Conservation (phyloP, 768 basidiomycete genomes). For the Rossbeevera mucosa region DNA sequence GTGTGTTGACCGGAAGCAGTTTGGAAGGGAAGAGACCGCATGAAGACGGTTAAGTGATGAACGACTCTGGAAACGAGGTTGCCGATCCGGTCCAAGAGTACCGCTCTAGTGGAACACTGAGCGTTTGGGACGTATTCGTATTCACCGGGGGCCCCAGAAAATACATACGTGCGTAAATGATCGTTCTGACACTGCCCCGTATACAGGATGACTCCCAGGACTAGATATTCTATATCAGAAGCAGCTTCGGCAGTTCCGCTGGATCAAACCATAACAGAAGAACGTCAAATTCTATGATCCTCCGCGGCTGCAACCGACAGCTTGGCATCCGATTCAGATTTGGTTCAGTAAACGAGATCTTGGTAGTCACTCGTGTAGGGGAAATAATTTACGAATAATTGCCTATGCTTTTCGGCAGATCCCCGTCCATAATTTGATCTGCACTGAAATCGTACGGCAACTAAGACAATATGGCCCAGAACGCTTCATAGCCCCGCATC, state of each 20-base stretch:
- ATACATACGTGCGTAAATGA: too few relatives aligned
- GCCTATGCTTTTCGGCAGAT: not conserved
- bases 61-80: conserved; percentile 31
- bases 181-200: not conserved
- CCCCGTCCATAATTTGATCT: conserved; percentile 7
- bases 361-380: not conserved
- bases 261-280: not conserved
- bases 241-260: not conserved
- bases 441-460: not conserved
- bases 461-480: not conserved
- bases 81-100: conserved; percentile 11
- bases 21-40: conserved; percentile 43
- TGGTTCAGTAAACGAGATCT: not conserved
- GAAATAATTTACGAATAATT: not conserved
- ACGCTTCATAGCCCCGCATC: conserved; percentile 1
- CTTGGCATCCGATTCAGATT: not conserved
- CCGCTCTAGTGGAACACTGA: not conserved
- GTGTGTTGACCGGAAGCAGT: conserved; percentile 40
- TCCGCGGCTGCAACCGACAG: not conserved
- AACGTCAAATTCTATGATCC: not conserved
- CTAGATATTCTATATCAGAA: conserved; percentile 1
- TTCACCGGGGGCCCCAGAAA: too few relatives aligned
- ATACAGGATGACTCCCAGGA: not conserved
- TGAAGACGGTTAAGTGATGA: conserved; percentile 52
- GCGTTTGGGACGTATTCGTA: not conserved